A percentile compares a stretch with the other conserved stretches of the same genome.
These are phyloP conservation scores for Medicago ruthenica DNA, from an alignment of 306 rosid species.

Conservation along the genomic window DNA sequence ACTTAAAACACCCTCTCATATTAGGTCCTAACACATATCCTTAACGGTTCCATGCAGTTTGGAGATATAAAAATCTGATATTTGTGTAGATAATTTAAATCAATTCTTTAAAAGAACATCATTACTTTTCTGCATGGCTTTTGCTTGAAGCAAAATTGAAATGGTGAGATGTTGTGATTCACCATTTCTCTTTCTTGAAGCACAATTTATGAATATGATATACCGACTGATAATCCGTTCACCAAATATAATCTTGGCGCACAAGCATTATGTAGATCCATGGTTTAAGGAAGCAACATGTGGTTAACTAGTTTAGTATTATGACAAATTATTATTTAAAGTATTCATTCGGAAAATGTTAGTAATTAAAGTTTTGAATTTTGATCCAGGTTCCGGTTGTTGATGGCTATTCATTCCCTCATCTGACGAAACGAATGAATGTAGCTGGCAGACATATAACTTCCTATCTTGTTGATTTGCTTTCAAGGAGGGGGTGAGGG, in stretches of 20 bases:
- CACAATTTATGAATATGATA: constrained; percentile 1
- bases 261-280: constrained; percentile 13
- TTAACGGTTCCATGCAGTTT: constrained; percentile 20
- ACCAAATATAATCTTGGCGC: neutral
- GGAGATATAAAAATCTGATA: constrained; percentile 27
- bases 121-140: constrained; percentile 1
- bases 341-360: constrained; percentile 32
- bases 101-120: constrained; percentile 28
- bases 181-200: constrained; percentile 14
- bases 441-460: constrained; percentile 99
- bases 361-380: constrained; percentile 31
- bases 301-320: constrained; percentile 12
- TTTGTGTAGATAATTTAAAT: constrained; percentile 22
- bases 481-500: constrained; percentile 96
- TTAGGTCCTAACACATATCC: no score
- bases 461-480: constrained; percentile 95
- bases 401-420: constrained; percentile 98
- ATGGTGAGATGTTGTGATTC: constrained; percentile 22
- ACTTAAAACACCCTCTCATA: no score
- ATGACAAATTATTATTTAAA: constrained; percentile 6
- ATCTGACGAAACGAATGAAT: constrained; percentile 97
- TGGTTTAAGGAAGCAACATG: constrained; percentile 32
- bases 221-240: neutral
- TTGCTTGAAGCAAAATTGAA: constrained; percentile 24
- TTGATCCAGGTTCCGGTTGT: constrained; percentile 91